These are phyloP conservation scores for Balansia obtecta DNA, from an alignment of 2,329 filamentous ascomycete species.

Conservation along the genomic window DNA sequence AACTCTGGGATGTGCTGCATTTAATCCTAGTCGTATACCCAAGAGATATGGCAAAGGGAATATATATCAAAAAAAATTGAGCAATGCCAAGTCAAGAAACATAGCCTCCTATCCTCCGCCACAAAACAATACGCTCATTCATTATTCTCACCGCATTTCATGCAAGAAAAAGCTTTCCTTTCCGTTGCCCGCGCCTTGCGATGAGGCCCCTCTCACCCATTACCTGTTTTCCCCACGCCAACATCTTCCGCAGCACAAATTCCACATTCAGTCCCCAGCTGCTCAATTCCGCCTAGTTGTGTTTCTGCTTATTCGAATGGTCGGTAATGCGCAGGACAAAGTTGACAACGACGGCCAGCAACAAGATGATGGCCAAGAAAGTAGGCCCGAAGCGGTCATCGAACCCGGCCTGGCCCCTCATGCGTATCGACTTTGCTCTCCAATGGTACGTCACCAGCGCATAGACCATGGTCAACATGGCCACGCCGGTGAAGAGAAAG, in stretches of 20 bases:
- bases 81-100: neutral
- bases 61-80: neutral
- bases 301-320: conserved; percentile 26
- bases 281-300: conserved; percentile 7
- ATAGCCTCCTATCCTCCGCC: neutral
- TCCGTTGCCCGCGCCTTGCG: too few relatives aligned
- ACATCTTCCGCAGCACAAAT: too few relatives aligned
- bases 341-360: conserved; percentile 89
- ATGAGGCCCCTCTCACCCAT: neutral
- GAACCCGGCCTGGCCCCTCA: conserved; percentile 87
- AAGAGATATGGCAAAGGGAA: neutral
- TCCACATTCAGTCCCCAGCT: neutral
- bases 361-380: conserved; percentile 71
- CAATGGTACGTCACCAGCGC: conserved; percentile 93
- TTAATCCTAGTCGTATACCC: neutral
- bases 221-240: too few relatives aligned
- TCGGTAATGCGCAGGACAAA: conserved; percentile 66
- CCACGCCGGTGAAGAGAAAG: conserved; percentile 85
- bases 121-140: neutral
- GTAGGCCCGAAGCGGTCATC: conserved; percentile 94
- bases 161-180: neutral
- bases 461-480: conserved; percentile 92
- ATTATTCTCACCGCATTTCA: neutral
- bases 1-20: conserved; percentile 1
- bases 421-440: conserved; percentile 84